Evolutionary conservation across 768 basidiomycete genomes (phyloP), one percentile per base, ranked within the genome.

Genomic region (Amanita pseudoporphyria): DNA sequence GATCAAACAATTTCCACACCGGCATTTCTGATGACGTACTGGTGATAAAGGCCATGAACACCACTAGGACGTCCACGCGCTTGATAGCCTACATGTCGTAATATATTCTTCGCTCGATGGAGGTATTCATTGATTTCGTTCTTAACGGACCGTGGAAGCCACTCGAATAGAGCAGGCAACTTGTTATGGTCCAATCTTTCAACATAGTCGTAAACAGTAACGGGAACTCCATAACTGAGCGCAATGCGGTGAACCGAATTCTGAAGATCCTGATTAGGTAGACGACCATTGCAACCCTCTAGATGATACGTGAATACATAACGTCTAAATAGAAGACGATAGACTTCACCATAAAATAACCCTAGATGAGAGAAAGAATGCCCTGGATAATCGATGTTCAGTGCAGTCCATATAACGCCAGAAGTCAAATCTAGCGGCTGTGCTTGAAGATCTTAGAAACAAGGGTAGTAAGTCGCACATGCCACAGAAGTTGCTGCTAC

Each of bases 321-420:
- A 24, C 19, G 33, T n/a, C 26, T 24, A 31, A 9, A 13, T 21
- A 26, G 36, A 35, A 35, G 33, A 45, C 38, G 13, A 58, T 82
- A 48, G 14, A 7, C 19, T 24, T 21, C 6, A 92, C 95, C 95
- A 64, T 85, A 88, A 68, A 91, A 97, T 9, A 98, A 67, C n/a
- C 96, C 95, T 2, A 98, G 72, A 60, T 97, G 90, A 9, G 87
- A 91, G 66, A 98, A 95, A 0, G 94, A 97, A 65, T 99, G 95
- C 0, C 92, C 88, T 1, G 93, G 90, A 63, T 97, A 98, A 62
- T 98, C 96, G 37, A 99, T 79, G 57, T 87, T 87, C 40, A 99
- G 67, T 9, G 92, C 92, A 1, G 88, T 91, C 96, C 96, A 99
- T 37, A 99, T 87, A 5, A 93, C 85, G 3, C 93, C 94, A 2